phyloP scores from a whole-genome alignment of 495 filamentous ascomycete species.

The Jackrogersella multiformis region DNA sequence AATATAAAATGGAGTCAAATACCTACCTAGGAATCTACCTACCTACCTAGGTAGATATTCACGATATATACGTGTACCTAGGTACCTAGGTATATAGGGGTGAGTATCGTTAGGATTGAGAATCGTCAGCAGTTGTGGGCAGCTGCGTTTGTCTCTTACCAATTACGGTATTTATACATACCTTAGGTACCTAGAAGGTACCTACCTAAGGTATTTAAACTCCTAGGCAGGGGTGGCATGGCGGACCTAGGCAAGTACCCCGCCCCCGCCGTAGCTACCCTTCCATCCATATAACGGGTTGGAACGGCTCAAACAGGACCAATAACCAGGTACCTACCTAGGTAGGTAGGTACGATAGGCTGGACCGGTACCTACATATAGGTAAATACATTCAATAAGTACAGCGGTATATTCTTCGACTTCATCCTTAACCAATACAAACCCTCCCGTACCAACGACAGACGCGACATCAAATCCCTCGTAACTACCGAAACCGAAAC shows the following conservation, averaged over 20 bases:
- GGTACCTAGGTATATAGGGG: background rate
- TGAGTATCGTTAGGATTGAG: background rate
- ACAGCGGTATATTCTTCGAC: conserved; percentile 1
- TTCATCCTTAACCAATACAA: conserved; percentile 31
- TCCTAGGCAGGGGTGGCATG: background rate
- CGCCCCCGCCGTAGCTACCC: conserved; percentile 18
- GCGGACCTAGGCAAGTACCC: conserved; percentile 12
- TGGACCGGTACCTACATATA: too few species aligned
- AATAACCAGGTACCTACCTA: background rate
- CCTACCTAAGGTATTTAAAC: background rate
- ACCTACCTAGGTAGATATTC: too few species aligned
- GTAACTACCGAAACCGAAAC: background rate
- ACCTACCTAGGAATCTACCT: too few species aligned
- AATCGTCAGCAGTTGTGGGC: background rate
- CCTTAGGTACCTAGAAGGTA: background rate
- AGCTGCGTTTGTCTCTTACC: background rate
- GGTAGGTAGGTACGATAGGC: too few species aligned
- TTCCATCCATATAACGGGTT: conserved; percentile 30
- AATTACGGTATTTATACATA: background rate
- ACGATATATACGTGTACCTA: background rate
- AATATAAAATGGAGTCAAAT: too few species aligned
- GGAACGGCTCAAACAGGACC: conserved; percentile 40
- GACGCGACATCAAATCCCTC: conserved; percentile 1
- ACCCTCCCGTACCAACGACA: background rate
- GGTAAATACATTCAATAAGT: background rate